Evolutionary conservation across 2,329 filamentous ascomycete species (phyloP), one percentile per base, ranked within the genome.

Genomic region (Hansfordia pulvinata): DNA sequence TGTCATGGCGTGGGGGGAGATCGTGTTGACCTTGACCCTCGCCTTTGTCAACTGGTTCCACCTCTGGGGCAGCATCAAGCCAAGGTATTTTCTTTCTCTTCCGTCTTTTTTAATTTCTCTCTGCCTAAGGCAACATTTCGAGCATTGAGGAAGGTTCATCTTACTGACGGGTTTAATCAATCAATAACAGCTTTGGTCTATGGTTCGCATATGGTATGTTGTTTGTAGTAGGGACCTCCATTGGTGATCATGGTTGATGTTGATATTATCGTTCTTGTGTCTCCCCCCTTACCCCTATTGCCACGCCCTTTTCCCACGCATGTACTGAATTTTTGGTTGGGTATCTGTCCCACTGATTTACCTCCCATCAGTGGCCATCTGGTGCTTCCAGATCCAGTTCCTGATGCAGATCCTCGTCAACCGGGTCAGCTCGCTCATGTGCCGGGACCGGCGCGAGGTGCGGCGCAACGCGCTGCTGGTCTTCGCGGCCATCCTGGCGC

Each of bases 381-480:
- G 23, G 23, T 14, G 16, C 6, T 24, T 24, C 14, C 23, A 24
- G 23, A 17, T n/a, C 4, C 23, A 24, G 11, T 24, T 14, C 14
- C 14, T 24, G 6, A 50, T 59, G 38, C 56, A 60, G 31, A 60
- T 61, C 25, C 59, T 60, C 39, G 54, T 59, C 36, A 61, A 60
- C 33, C 51, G 57, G 23, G 50, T 60, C 10, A 43, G 48, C 1
- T 44, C 60, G 9, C 49, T 60, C 18, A 45, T 56, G 14, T 4
- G 9, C 7, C 4, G 8, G 6, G 17, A 24, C 10, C 42, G 50
- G 11, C 37, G 52, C 26, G 43, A 42, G 10, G 37, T 25, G 0
- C 49, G 47, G 11, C 42, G 48, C 8, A 17, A 27, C 3, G 36
- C 33, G 9, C 37, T 60, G 21, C 57, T 58, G 34, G 23, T 24